phyloP scores from a whole-genome alignment of 78 protist genomes.

The Speleostelium caveatum region DNA sequence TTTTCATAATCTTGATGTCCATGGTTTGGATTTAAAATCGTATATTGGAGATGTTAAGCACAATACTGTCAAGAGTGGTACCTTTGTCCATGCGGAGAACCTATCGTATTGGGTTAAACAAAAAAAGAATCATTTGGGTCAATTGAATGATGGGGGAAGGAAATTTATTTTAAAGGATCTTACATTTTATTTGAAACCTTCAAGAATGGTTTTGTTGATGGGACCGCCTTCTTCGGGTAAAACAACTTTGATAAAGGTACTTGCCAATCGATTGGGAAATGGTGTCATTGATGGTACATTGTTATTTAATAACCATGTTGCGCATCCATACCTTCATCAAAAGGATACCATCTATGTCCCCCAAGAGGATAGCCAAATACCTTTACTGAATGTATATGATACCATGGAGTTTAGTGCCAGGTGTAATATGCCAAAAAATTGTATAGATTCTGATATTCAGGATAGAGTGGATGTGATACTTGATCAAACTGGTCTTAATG shows the following conservation, averaged over 20 bases:
- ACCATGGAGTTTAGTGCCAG: constrained; percentile 43
- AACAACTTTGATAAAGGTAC: neutral
- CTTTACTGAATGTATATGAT: constrained; percentile 31
- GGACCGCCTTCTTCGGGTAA: constrained; percentile 34
- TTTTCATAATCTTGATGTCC: too few relatives aligned
- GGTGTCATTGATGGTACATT: constrained; percentile 1
- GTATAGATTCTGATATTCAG: too few relatives aligned
- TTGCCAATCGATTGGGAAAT: constrained; percentile 5
- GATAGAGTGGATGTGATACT: too few relatives aligned
- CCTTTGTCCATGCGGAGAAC: too few relatives aligned
- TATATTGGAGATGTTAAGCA: too few relatives aligned
- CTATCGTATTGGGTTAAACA: too few relatives aligned
- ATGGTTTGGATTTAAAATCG: too few relatives aligned
- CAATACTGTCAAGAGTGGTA: too few relatives aligned
- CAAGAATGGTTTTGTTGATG: constrained; percentile 21
- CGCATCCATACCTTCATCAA: constrained; percentile 3
- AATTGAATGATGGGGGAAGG: too few relatives aligned
- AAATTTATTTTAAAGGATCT: constrained; percentile 56
- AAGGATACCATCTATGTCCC: constrained; percentile 32
- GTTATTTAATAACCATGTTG: constrained; percentile 11
- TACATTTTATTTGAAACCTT: constrained; percentile 32
- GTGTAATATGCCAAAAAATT: constrained; percentile 49
- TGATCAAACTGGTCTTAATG: too few relatives aligned
- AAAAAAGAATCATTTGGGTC: too few relatives aligned
- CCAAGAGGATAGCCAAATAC: constrained; percentile 37